These are phyloP conservation scores for Dioscorea cayenensis DNA, from an alignment of 116 monocot genomes.

Conservation along the genomic window DNA sequence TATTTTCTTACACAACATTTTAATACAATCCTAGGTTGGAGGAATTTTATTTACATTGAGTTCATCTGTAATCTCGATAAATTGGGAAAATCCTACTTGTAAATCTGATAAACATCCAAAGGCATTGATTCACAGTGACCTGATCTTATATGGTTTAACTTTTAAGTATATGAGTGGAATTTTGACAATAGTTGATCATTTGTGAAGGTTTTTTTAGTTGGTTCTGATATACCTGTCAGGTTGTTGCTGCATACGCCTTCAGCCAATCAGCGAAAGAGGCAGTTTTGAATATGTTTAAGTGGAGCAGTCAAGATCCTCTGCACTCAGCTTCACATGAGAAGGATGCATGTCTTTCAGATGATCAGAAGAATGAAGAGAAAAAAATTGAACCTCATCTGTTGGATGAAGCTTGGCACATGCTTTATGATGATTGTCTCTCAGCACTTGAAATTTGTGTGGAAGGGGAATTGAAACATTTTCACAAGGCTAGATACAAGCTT, in stretches of 20 bases:
- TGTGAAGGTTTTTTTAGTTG: neutral
- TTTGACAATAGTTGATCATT: neutral
- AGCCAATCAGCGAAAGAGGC: constrained; percentile 50
- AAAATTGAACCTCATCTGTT: constrained; percentile 32
- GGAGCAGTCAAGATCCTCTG: constrained; percentile 34
- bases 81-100: no score
- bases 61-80: no score
- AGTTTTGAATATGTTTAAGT: constrained; percentile 41
- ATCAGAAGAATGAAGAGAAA: constrained; percentile 11
- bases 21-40: no score
- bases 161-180: neutral
- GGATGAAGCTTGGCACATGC: constrained; percentile 78
- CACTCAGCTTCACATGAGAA: constrained; percentile 8
- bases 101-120: no score
- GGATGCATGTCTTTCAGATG: constrained; percentile 22
- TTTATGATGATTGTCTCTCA: constrained; percentile 78
- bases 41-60: no score
- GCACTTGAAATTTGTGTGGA: constrained; percentile 78
- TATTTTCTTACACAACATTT: no score
- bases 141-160: no score
- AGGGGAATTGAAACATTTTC: constrained; percentile 98
- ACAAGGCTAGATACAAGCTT: constrained; percentile 86
- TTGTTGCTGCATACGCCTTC: constrained; percentile 72
- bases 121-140: no score
- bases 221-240: constrained; percentile 27